Conservation (phyloP, 2,329 filamentous ascomycete genomes). For the Cytospora leucostoma region DNA sequence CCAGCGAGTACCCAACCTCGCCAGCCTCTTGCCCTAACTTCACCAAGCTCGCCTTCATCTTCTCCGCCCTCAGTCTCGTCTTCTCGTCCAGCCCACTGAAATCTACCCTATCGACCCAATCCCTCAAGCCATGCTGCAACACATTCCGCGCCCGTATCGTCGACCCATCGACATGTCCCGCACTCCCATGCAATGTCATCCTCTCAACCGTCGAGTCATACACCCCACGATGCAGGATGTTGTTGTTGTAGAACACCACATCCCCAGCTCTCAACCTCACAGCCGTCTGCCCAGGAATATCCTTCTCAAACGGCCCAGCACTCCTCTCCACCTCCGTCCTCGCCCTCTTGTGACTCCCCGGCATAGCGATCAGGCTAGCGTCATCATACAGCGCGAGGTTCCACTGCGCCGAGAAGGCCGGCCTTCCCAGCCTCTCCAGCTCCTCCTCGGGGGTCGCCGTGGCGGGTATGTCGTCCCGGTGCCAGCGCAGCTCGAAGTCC, state of each 20-base stretch:
- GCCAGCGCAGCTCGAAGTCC: conserved; percentile 79
- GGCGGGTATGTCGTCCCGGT: conserved; percentile 79
- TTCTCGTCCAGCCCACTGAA: conserved; percentile 49
- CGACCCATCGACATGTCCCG: conserved; percentile 59
- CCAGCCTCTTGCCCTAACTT: conserved; percentile 59
- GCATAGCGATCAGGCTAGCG: conserved; percentile 71
- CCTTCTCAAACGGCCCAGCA: conserved; percentile 59
- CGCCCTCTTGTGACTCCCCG: conserved; percentile 71
- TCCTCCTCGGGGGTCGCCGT: conserved; percentile 68
- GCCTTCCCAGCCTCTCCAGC: conserved; percentile 56
- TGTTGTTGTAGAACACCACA: conserved; percentile 83
- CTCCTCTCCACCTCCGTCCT: conserved; percentile 69
- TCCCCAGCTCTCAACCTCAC: conserved; percentile 72
- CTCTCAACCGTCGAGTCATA: conserved; percentile 61
- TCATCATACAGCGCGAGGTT: conserved; percentile 82
- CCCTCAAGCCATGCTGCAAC: conserved; percentile 68
- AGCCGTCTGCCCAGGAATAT: conserved; percentile 33
- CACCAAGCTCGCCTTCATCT: conserved; percentile 62
- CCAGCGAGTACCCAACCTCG: conserved; percentile 62
- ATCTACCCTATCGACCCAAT: conserved; percentile 61
- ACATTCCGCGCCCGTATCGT: conserved; percentile 64
- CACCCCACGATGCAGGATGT: conserved; percentile 72
- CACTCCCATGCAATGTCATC: conserved; percentile 70
- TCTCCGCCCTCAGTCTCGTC: conserved; percentile 53
- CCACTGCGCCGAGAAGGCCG: conserved; percentile 79